Conservation (phyloP, 1,284 basidiomycete species). For the Baeospora myosura region DNA sequence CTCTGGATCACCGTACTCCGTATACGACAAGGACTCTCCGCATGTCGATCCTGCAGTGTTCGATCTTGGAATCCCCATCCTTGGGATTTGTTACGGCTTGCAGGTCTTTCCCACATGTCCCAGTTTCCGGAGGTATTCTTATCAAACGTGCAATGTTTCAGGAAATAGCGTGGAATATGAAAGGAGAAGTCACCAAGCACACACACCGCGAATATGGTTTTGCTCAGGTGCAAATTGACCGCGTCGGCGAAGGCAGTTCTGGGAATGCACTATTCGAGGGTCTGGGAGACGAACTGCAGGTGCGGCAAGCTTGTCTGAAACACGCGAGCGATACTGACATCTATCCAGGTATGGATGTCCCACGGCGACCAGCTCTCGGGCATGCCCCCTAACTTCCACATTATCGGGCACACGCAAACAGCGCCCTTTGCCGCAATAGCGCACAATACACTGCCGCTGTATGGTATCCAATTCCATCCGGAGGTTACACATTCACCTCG, state of each 20-base stretch:
- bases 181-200: slow-evolving; percentile 84
- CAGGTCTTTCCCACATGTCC: no score
- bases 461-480: slow-evolving; percentile 98
- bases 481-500: slow-evolving; percentile 94
- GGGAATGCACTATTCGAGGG: slow-evolving; percentile 78
- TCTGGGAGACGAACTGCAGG: slow-evolving; percentile 78
- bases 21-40: slow-evolving; percentile 90
- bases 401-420: slow-evolving; percentile 81
- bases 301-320: slow-evolving; percentile 19
- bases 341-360: slow-evolving; percentile 89
- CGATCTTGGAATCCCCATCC: slow-evolving; percentile 81
- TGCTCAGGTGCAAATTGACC: slow-evolving; percentile 73
- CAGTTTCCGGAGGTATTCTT: slow-evolving; percentile 8
- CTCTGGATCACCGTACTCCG: slow-evolving; percentile 97
- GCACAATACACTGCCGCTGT: slow-evolving; percentile 85
- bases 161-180: slow-evolving; percentile 91
- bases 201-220: slow-evolving; percentile 95
- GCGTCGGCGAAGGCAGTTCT: slow-evolving; percentile 44
- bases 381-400: slow-evolving; percentile 79
- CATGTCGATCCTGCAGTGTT: slow-evolving; percentile 97
- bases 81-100: slow-evolving; percentile 99
- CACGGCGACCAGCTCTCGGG: slow-evolving; percentile 92
- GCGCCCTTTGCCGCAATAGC: slow-evolving; percentile 94
- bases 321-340: not conserved
- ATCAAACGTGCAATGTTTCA: slow-evolving; percentile 21